phyloP scores from a whole-genome alignment of 805 yeast species.

The Crinitomyces ghanaensis region DNA sequence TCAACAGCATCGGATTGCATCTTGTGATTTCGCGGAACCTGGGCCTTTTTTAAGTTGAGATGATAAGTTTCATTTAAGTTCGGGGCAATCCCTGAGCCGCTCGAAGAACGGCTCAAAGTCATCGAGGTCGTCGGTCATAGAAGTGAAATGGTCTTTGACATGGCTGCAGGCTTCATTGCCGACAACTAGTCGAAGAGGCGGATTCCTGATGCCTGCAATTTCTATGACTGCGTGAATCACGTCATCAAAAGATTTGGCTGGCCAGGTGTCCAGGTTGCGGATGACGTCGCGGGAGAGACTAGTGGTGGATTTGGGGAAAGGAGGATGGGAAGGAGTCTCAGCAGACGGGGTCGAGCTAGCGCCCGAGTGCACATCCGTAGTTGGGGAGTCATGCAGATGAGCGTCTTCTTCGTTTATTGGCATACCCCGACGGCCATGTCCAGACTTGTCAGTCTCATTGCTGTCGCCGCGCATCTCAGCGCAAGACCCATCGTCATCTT shows the following conservation, averaged over 20 bases:
- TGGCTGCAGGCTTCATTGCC: slow-evolving; percentile 23
- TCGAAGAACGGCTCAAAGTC: slow-evolving; percentile 15
- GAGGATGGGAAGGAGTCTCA: no score
- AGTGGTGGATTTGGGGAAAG: no score
- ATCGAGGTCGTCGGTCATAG: slow-evolving; percentile 24
- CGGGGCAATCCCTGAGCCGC: not conserved
- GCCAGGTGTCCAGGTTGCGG: slow-evolving; percentile 15
- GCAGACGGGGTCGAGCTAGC: no score
- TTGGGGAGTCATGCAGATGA: no score
- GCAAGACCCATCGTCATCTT: no score
- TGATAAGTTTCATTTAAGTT: not conserved
- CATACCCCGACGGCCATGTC: no score
- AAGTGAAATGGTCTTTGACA: slow-evolving; percentile 19
- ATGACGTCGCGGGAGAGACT: no score
- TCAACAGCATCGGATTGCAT: slow-evolving; percentile 2
- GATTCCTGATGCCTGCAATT: slow-evolving; percentile 24
- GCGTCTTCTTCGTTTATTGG: no score
- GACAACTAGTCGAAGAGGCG: slow-evolving; percentile 22
- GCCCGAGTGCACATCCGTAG: no score
- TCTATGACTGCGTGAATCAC: slow-evolving; percentile 16
- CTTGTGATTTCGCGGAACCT: no score
- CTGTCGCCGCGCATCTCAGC: no score
- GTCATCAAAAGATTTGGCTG: slow-evolving; percentile 16
- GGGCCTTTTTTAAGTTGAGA: slow-evolving; percentile 2
- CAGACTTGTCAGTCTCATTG: no score